Conservation (phyloP, 2,329 filamentous ascomycete species). For the Epichloe brachyelytri region DNA sequence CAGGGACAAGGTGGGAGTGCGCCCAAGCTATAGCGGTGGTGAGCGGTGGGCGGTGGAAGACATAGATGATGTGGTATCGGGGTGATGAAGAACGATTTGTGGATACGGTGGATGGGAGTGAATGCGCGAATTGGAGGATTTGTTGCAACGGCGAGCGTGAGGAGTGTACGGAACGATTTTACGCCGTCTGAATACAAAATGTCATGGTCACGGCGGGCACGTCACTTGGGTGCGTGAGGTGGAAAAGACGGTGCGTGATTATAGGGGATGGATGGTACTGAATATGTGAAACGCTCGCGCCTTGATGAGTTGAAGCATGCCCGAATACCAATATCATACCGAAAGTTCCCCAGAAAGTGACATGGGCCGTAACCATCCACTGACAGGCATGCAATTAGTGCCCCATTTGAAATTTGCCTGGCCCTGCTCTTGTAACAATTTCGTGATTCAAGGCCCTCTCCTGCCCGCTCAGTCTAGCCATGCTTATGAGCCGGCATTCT, state of each 20-base stretch:
- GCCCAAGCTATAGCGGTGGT: slow-evolving; percentile 12
- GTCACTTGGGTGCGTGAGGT: not conserved
- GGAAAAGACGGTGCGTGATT: not conserved
- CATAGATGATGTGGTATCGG: not conserved
- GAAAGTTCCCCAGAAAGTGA: not conserved
- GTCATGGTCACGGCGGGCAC: not conserved
- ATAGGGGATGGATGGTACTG: not conserved
- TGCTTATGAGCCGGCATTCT: slow-evolving; percentile 21
- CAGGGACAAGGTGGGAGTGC: not conserved
- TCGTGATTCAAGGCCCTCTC: not conserved
- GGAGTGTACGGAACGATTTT: too few species aligned
- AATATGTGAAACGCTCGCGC: not conserved
- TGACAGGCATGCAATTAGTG: not conserved
- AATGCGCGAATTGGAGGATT: not conserved
- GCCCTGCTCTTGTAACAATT: not conserved
- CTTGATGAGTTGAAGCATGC: not conserved
- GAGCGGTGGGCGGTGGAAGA: slow-evolving; percentile 11
- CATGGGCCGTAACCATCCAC: not conserved
- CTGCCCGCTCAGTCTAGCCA: not conserved
- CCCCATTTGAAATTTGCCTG: not conserved
- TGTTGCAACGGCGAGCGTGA: too few species aligned
- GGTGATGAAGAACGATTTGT: not conserved
- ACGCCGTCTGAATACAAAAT: too few species aligned
- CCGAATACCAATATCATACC: not conserved
- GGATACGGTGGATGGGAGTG: not conserved